phyloP scores from a whole-genome alignment of 306 rosid species.

The Hippophae gyantsensis region DNA sequence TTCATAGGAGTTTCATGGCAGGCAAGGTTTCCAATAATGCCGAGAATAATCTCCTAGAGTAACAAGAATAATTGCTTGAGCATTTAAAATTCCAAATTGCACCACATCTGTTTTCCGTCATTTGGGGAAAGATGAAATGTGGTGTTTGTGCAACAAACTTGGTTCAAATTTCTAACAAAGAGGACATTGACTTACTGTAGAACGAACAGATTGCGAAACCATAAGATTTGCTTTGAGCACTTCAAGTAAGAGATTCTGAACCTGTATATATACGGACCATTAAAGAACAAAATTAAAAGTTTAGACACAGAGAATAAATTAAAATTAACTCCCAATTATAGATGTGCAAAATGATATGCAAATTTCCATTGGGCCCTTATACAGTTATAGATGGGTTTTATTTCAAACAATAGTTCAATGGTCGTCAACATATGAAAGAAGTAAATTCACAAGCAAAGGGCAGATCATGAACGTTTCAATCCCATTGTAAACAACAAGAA shows the following conservation, averaged over 20 bases:
- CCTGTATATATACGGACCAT: conserved; percentile 35
- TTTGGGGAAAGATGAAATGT: too few relatives aligned
- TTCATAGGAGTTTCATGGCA: conserved; percentile 70
- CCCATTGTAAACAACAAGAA: neutral
- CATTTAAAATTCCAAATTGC: too few relatives aligned
- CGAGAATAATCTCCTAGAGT: conserved; percentile 68
- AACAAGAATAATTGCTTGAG: conserved; percentile 13
- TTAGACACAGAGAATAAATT: too few relatives aligned
- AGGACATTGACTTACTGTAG: conserved; percentile 38
- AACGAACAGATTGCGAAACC: conserved; percentile 56
- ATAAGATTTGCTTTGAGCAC: conserved; percentile 66
- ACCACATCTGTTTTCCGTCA: too few relatives aligned
- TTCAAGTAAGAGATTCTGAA: conserved; percentile 71
- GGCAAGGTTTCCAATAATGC: conserved; percentile 82
- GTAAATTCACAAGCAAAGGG: neutral
- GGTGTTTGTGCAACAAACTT: conserved; percentile 8
- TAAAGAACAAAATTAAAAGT: too few relatives aligned
- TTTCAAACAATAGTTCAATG: neutral
- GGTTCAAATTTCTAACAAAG: too few relatives aligned
- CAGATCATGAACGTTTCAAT: neutral
- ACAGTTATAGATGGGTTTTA: neutral
- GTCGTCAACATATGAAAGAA: neutral
- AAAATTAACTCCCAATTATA: too few relatives aligned
- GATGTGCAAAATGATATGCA: too few relatives aligned
- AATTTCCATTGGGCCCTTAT: neutral